Conservation (phyloP, 176 grass and related monocot species). For the Rhynchospora pubera region DNA sequence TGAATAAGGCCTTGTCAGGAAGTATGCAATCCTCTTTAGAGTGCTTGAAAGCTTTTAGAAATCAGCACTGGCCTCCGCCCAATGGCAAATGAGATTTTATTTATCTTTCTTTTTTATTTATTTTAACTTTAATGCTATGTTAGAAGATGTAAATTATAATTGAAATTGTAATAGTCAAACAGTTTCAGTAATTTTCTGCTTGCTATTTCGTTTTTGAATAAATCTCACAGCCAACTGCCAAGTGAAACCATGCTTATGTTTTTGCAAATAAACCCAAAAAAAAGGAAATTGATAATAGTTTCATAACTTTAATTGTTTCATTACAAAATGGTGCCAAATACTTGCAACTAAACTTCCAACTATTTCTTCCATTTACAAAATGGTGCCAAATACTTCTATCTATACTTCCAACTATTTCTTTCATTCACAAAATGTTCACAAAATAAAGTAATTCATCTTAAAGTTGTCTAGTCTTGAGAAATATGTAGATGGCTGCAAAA, state of each 20-base stretch:
- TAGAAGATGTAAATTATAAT: neutral
- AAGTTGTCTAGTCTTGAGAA: too few species aligned
- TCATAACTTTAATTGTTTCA: too few species aligned
- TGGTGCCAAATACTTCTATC: too few species aligned
- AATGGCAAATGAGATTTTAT: constrained; percentile 11
- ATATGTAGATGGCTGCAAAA: too few species aligned
- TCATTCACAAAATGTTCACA: too few species aligned
- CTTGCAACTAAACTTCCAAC: too few species aligned
- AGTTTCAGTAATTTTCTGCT: neutral
- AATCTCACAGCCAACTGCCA: neutral
- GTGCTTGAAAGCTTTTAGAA: constrained; percentile 60
- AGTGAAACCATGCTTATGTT: neutral
- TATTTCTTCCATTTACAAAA: too few species aligned
- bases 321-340: too few species aligned
- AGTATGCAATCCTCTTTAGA: constrained; percentile 48
- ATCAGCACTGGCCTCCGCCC: constrained; percentile 46
- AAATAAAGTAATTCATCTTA: too few species aligned
- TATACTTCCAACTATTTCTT: too few species aligned
- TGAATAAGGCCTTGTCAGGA: constrained; percentile 42
- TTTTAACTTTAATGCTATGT: neutral
- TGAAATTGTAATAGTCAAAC: neutral
- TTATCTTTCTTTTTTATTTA: neutral
- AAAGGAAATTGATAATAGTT: too few species aligned
- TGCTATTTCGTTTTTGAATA: neutral
- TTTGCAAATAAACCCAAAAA: neutral